Conservation (phyloP, 495 filamentous ascomycete species). For the Xylaria palmicola region DNA sequence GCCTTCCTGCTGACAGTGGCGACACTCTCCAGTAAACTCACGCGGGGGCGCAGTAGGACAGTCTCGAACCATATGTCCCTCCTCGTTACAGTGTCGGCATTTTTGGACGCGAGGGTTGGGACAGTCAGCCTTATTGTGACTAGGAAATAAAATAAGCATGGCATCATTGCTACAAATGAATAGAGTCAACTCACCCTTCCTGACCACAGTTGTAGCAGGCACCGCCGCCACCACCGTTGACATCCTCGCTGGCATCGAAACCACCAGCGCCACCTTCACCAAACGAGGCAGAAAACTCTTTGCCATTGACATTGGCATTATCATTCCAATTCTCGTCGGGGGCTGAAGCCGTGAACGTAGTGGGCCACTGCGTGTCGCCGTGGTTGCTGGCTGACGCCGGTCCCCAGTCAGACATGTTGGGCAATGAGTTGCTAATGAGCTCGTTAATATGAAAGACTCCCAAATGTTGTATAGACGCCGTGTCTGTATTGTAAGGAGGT, state of each 20-base stretch:
- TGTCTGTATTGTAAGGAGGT: not conserved
- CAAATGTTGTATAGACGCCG: not conserved
- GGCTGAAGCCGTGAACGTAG: too few species aligned
- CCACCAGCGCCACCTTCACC: not conserved
- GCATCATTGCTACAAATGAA: not conserved
- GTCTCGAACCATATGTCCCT: constrained; percentile 64
- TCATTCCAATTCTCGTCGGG: not conserved
- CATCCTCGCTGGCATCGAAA: constrained; percentile 51
- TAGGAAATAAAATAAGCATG: constrained; percentile 28
- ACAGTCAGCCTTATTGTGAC: constrained; percentile 55
- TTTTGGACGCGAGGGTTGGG: constrained; percentile 36
- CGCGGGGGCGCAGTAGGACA: constrained; percentile 54
- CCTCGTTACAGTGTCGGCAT: constrained; percentile 45
- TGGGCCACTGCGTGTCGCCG: not conserved
- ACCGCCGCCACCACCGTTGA: constrained; percentile 59
- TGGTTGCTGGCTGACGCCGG: not conserved
- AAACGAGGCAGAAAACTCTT: too few species aligned
- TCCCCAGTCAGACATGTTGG: constrained; percentile 6
- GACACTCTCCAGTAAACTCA: constrained; percentile 63
- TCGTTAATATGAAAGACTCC: not conserved
- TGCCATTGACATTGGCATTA: too few species aligned
- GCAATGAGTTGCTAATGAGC: not conserved
- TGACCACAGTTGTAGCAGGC: constrained; percentile 82
- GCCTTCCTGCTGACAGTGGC: constrained; percentile 67
- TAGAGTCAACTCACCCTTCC: constrained; percentile 55